Percentiles rank a stretch among this genome's conserved stretches.
Conservation (phyloP, 805 yeast genomes). For the Wickerhamiella musiphila region DNA sequence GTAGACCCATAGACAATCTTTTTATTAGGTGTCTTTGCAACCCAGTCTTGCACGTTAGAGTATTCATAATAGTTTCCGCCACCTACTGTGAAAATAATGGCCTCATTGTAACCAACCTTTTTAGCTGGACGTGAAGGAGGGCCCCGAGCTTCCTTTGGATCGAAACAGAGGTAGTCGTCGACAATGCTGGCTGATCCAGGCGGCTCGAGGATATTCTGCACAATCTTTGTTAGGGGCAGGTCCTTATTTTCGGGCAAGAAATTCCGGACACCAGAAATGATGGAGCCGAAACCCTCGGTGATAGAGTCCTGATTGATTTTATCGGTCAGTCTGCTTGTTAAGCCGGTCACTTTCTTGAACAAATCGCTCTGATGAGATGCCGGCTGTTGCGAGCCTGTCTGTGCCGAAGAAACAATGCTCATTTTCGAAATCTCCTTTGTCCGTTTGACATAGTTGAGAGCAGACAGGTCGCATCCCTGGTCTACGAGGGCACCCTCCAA, state of each 20-base stretch:
- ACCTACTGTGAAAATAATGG: slow-evolving; percentile 84
- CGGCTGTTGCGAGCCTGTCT: slow-evolving; percentile 13
- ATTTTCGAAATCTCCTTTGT: slow-evolving; percentile 58
- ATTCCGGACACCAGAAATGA: slow-evolving; percentile 75
- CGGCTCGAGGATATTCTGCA: slow-evolving; percentile 86
- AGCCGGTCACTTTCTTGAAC: slow-evolving; percentile 41
- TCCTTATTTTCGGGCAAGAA: slow-evolving; percentile 75
- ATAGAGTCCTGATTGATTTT: slow-evolving; percentile 73
- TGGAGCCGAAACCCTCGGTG: slow-evolving; percentile 76
- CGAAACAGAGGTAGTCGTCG: slow-evolving; percentile 80
- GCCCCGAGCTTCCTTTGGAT: slow-evolving; percentile 75
- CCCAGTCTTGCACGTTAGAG: slow-evolving; percentile 85
- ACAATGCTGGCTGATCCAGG: slow-evolving; percentile 25
- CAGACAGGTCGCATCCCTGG: slow-evolving; percentile 41
- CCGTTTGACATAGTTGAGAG: slow-evolving; percentile 60
- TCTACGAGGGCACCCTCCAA: slow-evolving; percentile 45
- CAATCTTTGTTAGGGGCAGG: slow-evolving; percentile 77
- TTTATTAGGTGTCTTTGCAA: slow-evolving; percentile 29
- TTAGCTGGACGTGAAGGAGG: slow-evolving; percentile 79
- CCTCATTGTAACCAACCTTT: slow-evolving; percentile 62
- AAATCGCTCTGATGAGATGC: slow-evolving; percentile 17
- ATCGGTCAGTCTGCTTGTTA: slow-evolving; percentile 54
- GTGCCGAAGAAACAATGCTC: slow-evolving; percentile 21
- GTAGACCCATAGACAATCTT: slow-evolving; percentile 78
- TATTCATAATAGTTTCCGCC: slow-evolving; percentile 94